Evolutionary conservation across 805 yeast species (phyloP).

Genomic region (Schwanniomyces vanrijiae): DNA sequence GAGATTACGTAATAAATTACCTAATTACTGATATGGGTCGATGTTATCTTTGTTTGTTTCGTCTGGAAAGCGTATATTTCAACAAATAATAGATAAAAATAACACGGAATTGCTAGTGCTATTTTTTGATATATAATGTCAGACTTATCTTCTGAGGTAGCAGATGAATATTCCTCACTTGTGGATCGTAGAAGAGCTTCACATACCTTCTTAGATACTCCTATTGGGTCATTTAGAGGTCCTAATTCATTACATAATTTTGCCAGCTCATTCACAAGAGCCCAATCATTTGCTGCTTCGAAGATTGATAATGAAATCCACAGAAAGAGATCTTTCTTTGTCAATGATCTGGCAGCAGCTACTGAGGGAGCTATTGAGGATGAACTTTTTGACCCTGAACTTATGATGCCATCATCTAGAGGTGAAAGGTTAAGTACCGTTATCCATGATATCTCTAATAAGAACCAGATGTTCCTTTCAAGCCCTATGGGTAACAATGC

Average conservation of each 20-base stretch:
- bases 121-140: background rate
- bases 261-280: conserved; percentile 77
- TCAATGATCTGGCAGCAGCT: conserved; percentile 25
- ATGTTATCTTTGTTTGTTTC: background rate
- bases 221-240: conserved; percentile 61
- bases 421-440: conserved; percentile 68
- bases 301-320: conserved; percentile 53
- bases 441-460: conserved; percentile 34
- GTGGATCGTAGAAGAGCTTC: conserved; percentile 16
- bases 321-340: conserved; percentile 62
- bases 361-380: conserved; percentile 41
- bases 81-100: background rate
- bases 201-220: conserved; percentile 26
- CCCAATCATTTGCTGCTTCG: conserved; percentile 62
- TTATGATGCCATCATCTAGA: conserved; percentile 61
- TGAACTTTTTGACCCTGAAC: conserved; percentile 65
- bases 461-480: conserved; percentile 19
- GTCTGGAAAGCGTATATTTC: background rate
- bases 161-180: conserved; percentile 26
- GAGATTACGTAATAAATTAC: background rate
- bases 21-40: background rate
- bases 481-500: conserved; percentile 9
- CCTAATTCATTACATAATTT: conserved; percentile 72
- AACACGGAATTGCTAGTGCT: background rate
- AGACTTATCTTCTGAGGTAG: background rate